A percentile compares a stretch with the other conserved stretches of the same genome.
phyloP scores from a whole-genome alignment of 805 yeast genomes.

The Yamadazyma akitaensis region DNA sequence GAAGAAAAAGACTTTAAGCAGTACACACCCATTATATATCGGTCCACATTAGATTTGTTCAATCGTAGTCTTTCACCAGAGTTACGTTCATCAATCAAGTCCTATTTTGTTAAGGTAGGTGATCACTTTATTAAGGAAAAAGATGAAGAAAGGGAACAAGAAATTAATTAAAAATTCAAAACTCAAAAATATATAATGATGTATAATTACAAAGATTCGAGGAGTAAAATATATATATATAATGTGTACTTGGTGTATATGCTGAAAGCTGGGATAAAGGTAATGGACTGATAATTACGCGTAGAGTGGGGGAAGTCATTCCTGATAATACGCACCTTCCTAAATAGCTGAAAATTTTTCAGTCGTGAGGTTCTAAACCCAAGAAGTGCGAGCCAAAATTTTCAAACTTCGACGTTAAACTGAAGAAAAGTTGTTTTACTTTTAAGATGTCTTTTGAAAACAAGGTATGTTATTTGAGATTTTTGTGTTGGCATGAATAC shows the following conservation, averaged over 20 bases:
- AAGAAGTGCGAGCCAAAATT: conserved; percentile 10
- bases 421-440: conserved; percentile 5
- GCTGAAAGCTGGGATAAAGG: conserved; percentile 3
- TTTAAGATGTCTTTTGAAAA: conserved; percentile 42
- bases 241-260: neutral
- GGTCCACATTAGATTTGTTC: conserved; percentile 54
- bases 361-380: conserved; percentile 6
- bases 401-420: conserved; percentile 8
- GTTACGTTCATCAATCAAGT: conserved; percentile 56
- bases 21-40: conserved; percentile 60
- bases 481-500: neutral
- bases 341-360: conserved; percentile 7
- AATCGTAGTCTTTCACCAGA: conserved; percentile 61
- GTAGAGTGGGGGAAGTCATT: neutral
- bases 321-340: conserved; percentile 1
- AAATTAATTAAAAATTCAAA: too few species aligned
- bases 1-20: conserved; percentile 66
- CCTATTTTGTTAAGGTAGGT: conserved; percentile 54
- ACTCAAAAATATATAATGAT: neutral
- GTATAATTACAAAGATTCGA: too few species aligned
- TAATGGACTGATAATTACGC: conserved; percentile 5
- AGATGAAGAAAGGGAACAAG: neutral
- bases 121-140: conserved; percentile 28
- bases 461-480: conserved; percentile 38
- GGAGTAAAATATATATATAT: neutral